These are phyloP conservation scores for Fibroporia radiculosa DNA, from an alignment of 768 basidiomycete genomes.

Conservation along the genomic window DNA sequence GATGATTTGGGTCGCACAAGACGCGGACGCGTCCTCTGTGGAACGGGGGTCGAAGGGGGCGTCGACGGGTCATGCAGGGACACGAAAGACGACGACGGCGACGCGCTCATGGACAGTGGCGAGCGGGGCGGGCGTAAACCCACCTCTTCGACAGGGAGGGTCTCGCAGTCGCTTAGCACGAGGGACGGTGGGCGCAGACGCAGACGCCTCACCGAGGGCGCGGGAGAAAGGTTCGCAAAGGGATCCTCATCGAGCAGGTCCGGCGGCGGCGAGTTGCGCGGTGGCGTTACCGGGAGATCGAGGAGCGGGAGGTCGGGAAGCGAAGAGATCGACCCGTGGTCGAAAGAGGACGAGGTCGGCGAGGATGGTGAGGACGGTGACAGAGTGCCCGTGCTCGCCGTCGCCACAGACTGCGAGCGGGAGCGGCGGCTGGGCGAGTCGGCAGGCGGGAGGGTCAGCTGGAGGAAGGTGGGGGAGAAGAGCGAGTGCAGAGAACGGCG, in stretches of 20 bases:
- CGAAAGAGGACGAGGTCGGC: slow-evolving; percentile 14
- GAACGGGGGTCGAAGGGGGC: slow-evolving; percentile 14
- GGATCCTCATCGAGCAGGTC: slow-evolving; percentile 64
- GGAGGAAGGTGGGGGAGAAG: slow-evolving; percentile 40
- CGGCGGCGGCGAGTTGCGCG: slow-evolving; percentile 23
- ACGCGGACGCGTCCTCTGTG: slow-evolving; percentile 6
- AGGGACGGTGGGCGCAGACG: slow-evolving; percentile 11
- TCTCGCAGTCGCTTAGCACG: slow-evolving; percentile 11
- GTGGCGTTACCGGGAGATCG: slow-evolving; percentile 10
- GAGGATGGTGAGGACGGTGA: slow-evolving; percentile 18
- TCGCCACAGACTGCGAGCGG: slow-evolving; percentile 8
- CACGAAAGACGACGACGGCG: slow-evolving; percentile 3
- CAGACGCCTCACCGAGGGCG: slow-evolving; percentile 12
- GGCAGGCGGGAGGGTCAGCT: slow-evolving; percentile 11
- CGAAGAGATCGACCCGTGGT: slow-evolving; percentile 6
- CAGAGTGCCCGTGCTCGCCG: slow-evolving; percentile 17
- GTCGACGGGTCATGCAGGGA: slow-evolving; percentile 9
- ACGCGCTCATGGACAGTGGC: slow-evolving; percentile 11
- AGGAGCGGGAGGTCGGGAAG: slow-evolving; percentile 9
- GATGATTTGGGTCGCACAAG: slow-evolving; percentile 26
- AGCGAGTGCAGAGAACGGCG: slow-evolving; percentile 48
- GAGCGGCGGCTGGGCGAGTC: slow-evolving; percentile 3
- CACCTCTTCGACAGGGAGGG: neutral
- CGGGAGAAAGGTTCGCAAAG: slow-evolving; percentile 51
- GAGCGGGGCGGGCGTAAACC: slow-evolving; percentile 13